A percentile compares a stretch with the other conserved stretches of the same genome.
phyloP scores from a whole-genome alignment of 106 monocot genomes.

The Allium fistulosum region DNA sequence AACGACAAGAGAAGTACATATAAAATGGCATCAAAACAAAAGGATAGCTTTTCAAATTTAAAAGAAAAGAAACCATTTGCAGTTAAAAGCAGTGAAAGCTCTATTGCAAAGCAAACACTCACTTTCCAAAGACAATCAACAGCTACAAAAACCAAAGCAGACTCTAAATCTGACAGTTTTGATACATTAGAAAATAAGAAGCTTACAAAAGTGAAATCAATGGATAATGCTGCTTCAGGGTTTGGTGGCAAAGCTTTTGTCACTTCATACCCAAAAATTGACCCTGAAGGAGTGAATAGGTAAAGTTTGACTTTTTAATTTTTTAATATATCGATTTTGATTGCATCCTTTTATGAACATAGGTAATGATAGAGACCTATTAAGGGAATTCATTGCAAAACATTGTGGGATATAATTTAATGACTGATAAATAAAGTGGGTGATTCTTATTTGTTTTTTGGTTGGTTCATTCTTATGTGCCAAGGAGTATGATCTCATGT shows the following conservation, averaged over 20 bases:
- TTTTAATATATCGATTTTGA: neutral
- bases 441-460: too few relatives aligned
- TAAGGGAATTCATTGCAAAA: too few relatives aligned
- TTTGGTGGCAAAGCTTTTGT: neutral
- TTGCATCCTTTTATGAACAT: too few relatives aligned
- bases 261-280: constrained; percentile 16
- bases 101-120: neutral
- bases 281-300: constrained; percentile 14
- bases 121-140: constrained; percentile 10
- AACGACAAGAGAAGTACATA: neutral
- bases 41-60: neutral
- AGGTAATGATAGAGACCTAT: too few relatives aligned
- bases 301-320: constrained; percentile 4
- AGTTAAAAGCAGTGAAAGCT: constrained; percentile 2
- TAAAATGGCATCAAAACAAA: constrained; percentile 1
- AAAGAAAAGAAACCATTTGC: constrained; percentile 2
- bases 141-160: constrained; percentile 1
- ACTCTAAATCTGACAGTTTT: constrained; percentile 7
- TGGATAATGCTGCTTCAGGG: neutral
- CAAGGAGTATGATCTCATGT: too few relatives aligned
- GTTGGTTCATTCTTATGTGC: too few relatives aligned
- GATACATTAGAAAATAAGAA: constrained; percentile 3
- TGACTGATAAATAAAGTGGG: too few relatives aligned
- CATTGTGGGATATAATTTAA: too few relatives aligned
- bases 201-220: constrained; percentile 2